A percentile compares a stretch with the other conserved stretches of the same genome.
phyloP scores from a whole-genome alignment of 106 monocot genomes.

The Apostasia ramifera region DNA sequence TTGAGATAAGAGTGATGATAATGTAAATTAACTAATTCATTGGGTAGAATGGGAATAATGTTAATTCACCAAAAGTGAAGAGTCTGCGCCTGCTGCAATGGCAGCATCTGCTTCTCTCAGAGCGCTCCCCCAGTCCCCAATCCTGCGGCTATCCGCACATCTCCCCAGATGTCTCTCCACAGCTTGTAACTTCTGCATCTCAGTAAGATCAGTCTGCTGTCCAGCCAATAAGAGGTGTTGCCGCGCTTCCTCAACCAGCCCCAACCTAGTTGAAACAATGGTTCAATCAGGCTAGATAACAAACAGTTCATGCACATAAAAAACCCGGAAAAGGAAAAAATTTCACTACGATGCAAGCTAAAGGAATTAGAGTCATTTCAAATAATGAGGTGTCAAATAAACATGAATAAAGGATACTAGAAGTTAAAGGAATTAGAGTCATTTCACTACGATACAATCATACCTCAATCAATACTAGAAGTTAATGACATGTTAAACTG shows the following conservation, averaged over 20 bases:
- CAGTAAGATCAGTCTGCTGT: constrained; percentile 37
- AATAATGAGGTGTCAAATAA: no score
- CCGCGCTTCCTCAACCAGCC: constrained; percentile 58
- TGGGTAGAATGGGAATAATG: background rate
- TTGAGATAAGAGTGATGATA: no score
- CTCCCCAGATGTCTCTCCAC: constrained; percentile 53
- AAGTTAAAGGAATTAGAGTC: no score
- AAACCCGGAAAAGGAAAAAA: constrained; percentile 1
- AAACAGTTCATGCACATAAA: background rate
- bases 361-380: no score
- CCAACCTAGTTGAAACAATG: constrained; percentile 39
- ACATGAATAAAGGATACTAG: no score
- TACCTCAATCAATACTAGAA: no score
- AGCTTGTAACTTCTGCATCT: constrained; percentile 59
- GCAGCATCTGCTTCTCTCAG: constrained; percentile 73
- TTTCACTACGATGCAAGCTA: no score
- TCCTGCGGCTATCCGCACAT: constrained; percentile 45
- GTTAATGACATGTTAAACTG: no score
- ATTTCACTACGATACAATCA: no score
- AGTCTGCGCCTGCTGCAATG: constrained; percentile 65
- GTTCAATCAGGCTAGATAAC: background rate
- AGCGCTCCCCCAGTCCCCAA: constrained; percentile 71
- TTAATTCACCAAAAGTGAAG: constrained; percentile 49
- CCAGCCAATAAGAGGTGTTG: constrained; percentile 34
- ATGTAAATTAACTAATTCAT: no score